These are phyloP conservation scores for Rhodofomes roseus DNA, from an alignment of 1,284 basidiomycete species.

Conservation along the genomic window DNA sequence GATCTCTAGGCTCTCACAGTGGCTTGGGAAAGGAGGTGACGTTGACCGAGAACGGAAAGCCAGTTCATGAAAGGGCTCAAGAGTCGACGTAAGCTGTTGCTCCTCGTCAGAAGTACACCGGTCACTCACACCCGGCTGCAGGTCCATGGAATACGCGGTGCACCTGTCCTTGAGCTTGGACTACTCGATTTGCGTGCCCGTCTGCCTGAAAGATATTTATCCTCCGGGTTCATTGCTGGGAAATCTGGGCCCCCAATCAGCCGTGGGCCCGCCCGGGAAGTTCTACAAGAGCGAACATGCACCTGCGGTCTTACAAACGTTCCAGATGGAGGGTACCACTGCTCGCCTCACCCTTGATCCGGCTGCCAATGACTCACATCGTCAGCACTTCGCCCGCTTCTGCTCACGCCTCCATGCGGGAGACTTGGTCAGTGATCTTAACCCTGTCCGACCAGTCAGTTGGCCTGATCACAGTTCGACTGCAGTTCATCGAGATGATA, in stretches of 20 bases:
- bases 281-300: conserved; percentile 27
- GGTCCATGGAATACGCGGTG: conserved; percentile 3
- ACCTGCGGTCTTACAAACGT: conserved; percentile 15
- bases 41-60: neutral
- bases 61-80: neutral
- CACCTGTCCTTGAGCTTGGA: conserved; percentile 16
- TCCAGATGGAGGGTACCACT: conserved; percentile 19
- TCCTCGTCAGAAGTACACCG: neutral
- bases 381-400: conserved; percentile 23
- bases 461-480: too few relatives aligned
- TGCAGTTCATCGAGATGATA: conserved; percentile 26
- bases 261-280: conserved; percentile 20
- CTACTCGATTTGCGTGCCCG: conserved; percentile 16
- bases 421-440: conserved; percentile 19
- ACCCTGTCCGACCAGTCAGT: too few relatives aligned
- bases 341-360: conserved; percentile 16
- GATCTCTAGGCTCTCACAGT: conserved; percentile 2
- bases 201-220: conserved; percentile 21
- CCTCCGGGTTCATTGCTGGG: conserved; percentile 14
- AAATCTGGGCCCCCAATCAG: conserved; percentile 11
- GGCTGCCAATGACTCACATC: conserved; percentile 14
- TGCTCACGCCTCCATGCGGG: conserved; percentile 16
- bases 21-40: conserved; percentile 2
- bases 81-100: neutral
- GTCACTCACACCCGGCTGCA: neutral